Evolutionary conservation across 306 rosid species (phyloP), one percentile per base, ranked within the genome.

Genomic region (Dryas drummondii): DNA sequence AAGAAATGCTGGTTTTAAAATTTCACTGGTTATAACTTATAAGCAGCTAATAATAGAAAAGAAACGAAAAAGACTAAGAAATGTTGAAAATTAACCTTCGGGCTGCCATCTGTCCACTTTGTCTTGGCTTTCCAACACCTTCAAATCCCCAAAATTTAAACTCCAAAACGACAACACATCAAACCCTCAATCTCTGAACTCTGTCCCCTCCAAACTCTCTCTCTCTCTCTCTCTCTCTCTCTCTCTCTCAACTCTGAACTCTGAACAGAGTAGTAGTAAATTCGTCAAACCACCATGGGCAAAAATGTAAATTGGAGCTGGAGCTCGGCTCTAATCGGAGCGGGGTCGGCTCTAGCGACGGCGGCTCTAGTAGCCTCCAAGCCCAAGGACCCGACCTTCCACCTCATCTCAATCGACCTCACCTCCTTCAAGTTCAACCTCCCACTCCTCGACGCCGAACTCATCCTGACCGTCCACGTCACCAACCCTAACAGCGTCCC

Each of bases 341-440:
- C 97, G 1, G 96, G 91, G 6, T 74, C 98, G 4, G 96, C 89
- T 4, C 46, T 84, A 10, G 97, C 93, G 13, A 84, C 93, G 4
- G 63, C 89, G 40, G 83, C 88, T 0, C 12, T 88, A 1, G 8
- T 91, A 4, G 79, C 87, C 4, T 88, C 96, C 0, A 90, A 85
- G 80, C 98, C 98, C 2, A 94, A 85, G 50, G 96, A 94, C 79
- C 98, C 97, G 17, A 88, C 88, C 9, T 94, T 94, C 82, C 82
- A 84, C 32, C 80, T 94, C 16, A 82, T 94, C 17, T 91, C 97
- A 4, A 90, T 94, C 37, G 81, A 82, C 73, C 79, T 94, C 83
- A 87, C 96, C 17, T 84, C 96, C 27, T 81, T 94, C 47, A 91
- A 90, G 73, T 75, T 87, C 51, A 84, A 81, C 60, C 78, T 88